Base-by-base conservation (phyloP, 2,329 filamentous ascomycete genomes). In the Xylariaceae sp. region DNA sequence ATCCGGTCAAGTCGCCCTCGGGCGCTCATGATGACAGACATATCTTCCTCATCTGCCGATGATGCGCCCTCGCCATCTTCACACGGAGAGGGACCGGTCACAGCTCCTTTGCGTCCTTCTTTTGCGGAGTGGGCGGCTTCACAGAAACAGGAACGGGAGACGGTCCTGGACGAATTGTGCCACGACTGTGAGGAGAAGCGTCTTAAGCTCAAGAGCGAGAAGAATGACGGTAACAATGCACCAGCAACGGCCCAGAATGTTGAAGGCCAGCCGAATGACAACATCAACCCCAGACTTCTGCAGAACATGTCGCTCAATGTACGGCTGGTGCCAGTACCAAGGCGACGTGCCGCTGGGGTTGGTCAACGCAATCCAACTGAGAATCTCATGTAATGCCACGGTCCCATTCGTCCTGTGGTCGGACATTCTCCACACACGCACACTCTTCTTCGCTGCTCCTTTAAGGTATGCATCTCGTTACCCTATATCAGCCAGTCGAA, bases 111-210 rank as follows among this genome's bases (percentile, higher is more conserved):
- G 15, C 17, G 2, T 6, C 35, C 6, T 18, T 7, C 17, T n/a
- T 11, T 2, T 13, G 53, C 11, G 44, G 3, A 7, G 45, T 30
- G 23, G 23, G 23, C n/a, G 10, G 47, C 49, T 3, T 6, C 11
- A 1, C 18, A 51, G n/a, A 17, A n/a, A 42, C 49, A 42, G 57
- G 15, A 11, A 35, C 45, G 35, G 8, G 35, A 10, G 9, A 53
- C 57, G 1, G 50, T 57, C 1, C 51, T 68, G 10, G 60, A 64
- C 13, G 68, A 71, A 34, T 30, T 59, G 13, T 71, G 69, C 50
- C 61, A 63, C 51, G 57, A 63, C 64, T 70, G 67, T 58, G 60
- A 58, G 52, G 57, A 56, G 42, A 54, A 17, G 10, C 44, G 45
- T 4, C 39, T 56, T n/a, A 42, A 3, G 15, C 57, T 54, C 13